These are phyloP conservation scores for Auricularia sp. DNA, from an alignment of 768 basidiomycete species.

Conservation along the genomic window DNA sequence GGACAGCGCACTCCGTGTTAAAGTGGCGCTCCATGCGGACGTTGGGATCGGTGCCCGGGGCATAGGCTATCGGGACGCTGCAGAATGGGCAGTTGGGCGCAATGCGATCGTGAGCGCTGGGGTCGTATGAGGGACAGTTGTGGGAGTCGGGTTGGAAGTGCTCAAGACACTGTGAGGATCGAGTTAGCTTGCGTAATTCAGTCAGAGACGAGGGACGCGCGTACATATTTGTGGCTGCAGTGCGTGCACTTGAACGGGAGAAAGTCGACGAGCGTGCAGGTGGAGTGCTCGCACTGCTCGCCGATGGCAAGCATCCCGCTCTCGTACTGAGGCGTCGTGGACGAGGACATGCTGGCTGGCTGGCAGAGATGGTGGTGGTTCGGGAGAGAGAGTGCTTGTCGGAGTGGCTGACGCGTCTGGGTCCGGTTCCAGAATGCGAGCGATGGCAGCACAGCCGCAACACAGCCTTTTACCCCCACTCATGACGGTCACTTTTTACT, in stretches of 20 bases:
- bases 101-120: slow-evolving; percentile 58
- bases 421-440: not conserved
- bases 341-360: slow-evolving; percentile 12
- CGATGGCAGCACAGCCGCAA: not conserved
- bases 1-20: slow-evolving; percentile 50
- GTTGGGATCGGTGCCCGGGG: slow-evolving; percentile 73
- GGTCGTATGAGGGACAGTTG: slow-evolving; percentile 60
- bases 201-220: too few species aligned
- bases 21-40: slow-evolving; percentile 73
- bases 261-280: slow-evolving; percentile 71
- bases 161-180: slow-evolving; percentile 55
- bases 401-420: slow-evolving; percentile 5
- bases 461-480: too few species aligned
- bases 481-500: slow-evolving; percentile 13
- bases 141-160: slow-evolving; percentile 68
- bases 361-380: slow-evolving; percentile 8
- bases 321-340: slow-evolving; percentile 11
- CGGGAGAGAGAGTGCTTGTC: not conserved
- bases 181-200: not conserved
- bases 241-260: slow-evolving; percentile 82
- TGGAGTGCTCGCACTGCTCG: slow-evolving; percentile 55
- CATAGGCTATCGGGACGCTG: slow-evolving; percentile 61
- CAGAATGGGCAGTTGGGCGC: slow-evolving; percentile 78
- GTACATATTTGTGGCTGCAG: slow-evolving; percentile 34
- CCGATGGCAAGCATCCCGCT: slow-evolving; percentile 53